Evolutionary conservation across 352 stramenopile genomes (phyloP).

Genomic region (Globisporangium spiculum): DNA sequence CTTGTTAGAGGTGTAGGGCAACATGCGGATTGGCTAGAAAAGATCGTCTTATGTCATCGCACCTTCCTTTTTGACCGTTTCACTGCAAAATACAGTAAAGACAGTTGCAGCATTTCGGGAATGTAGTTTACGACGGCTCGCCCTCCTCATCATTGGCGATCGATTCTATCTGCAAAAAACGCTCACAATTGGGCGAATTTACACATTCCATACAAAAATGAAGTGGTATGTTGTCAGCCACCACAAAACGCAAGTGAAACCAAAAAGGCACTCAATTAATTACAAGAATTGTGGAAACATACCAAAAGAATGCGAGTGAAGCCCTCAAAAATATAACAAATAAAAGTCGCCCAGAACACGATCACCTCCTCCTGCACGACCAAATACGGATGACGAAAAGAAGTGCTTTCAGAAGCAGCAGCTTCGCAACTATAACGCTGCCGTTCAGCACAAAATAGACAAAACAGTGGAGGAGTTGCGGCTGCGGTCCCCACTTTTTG

Average conservation of each 20-base stretch:
- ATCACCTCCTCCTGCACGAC: not conserved
- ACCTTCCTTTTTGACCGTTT: not conserved
- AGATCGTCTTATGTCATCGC: not conserved
- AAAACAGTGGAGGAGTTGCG: not conserved
- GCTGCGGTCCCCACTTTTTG: not conserved
- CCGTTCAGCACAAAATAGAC: not conserved
- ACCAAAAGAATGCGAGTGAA: not conserved
- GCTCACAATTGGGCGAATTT: not conserved
- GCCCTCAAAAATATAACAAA: not conserved
- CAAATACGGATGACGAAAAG: not conserved
- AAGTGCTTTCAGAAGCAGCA: not conserved
- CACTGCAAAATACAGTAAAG: not conserved
- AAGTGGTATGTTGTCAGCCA: not conserved
- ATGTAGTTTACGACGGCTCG: not conserved
- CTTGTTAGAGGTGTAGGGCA: not conserved
- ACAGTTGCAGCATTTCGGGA: not conserved
- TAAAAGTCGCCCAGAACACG: not conserved
- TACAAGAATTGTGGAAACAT: not conserved
- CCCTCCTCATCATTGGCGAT: too few relatives aligned
- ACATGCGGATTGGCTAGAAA: not conserved
- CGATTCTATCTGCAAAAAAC: too few relatives aligned
- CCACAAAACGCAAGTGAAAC: not conserved
- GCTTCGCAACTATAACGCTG: not conserved
- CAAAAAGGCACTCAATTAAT: not conserved
- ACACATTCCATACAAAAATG: not conserved